These are phyloP conservation scores for Ulota crispa DNA, from an alignment of 225 moss, liverwort and hornwort species.

Conservation along the genomic window DNA sequence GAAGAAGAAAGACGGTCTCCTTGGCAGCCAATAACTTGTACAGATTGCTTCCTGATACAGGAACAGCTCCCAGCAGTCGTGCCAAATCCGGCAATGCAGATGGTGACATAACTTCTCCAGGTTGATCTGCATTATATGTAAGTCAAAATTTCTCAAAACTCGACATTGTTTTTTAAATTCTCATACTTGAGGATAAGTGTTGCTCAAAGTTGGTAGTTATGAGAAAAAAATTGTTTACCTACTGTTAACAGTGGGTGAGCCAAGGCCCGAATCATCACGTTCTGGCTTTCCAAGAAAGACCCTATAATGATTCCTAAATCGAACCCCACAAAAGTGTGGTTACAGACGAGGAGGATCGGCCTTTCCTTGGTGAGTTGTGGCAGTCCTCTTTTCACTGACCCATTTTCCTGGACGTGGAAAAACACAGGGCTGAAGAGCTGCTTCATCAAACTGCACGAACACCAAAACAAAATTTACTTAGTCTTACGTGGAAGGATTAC, in stretches of 20 bases:
- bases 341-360: conserved; percentile 49
- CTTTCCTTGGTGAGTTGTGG: conserved; percentile 46
- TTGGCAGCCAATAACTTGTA: conserved; percentile 54
- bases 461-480: conserved; percentile 16
- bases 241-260: conserved; percentile 46
- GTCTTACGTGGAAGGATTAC: background rate
- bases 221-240: conserved; percentile 30
- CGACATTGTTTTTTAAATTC: background rate
- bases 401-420: conserved; percentile 43
- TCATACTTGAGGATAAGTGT: background rate
- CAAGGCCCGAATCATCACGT: conserved; percentile 48
- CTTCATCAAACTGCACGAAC: conserved; percentile 39
- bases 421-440: conserved; percentile 53
- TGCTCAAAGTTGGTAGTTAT: background rate
- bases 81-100: conserved; percentile 43
- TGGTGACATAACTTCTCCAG: conserved; percentile 38
- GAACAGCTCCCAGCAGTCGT: conserved; percentile 41
- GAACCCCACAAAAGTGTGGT: conserved; percentile 61
- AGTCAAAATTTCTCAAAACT: conserved; percentile 3
- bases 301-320: conserved; percentile 49
- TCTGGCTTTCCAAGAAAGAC: conserved; percentile 50
- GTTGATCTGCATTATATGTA: conserved; percentile 34
- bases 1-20: conserved; percentile 50
- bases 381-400: conserved; percentile 42
- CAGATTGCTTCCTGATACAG: conserved; percentile 39